Evolutionary conservation across 345 rosid genomes (phyloP), one percentile per base, ranked within the genome.

Genomic region (Schrenkiella parvula): DNA sequence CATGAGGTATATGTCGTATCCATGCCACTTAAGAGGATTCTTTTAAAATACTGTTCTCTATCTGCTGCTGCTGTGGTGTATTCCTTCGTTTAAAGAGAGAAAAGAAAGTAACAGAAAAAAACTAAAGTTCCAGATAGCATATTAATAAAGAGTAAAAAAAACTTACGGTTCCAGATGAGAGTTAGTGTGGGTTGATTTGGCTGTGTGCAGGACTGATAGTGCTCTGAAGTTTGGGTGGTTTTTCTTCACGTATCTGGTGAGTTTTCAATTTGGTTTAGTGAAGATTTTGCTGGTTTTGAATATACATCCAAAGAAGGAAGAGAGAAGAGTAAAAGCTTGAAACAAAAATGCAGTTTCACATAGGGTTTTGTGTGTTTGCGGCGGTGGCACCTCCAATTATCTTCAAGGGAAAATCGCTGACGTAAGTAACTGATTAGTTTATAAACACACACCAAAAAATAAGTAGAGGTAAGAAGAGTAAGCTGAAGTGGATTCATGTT

Each of bases 221-320:
- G 99, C 98, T 60, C 81, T 95, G 78, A 91, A 88, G 81, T 95
- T 95, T 70, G 93, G 98, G 64, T 88, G 92, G 91, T 95, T 95
- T 80, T 89, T 95, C 89, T 57, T 91, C 74, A 72, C 66, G 61
- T 95, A 91, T 78, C 26, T 69, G 83, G 99, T 95, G 82, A 80
- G 83, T 57, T 53, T 64, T 64, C 25, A 68, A n/a, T 71, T 56
- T 25, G 59, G 19, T 25, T 56, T 18, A 6, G 39, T 34, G 55
- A 37, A 64, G 35, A 17, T 29, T 9, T 12, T 64, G 32, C 44
- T 38, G 59, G 18, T 8, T 37, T 28, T 72, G 57, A 19, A n/a
- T n/a, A n/a, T 39, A 65, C 22, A 53, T 68, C 8, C 57, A 55
- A 28, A 56, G 61, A 72, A 60, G 41, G 41, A 21, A n/a, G 57